Base-by-base conservation (phyloP, 169 alveolate genomes). In the Plasmodium falciparum region DNA sequence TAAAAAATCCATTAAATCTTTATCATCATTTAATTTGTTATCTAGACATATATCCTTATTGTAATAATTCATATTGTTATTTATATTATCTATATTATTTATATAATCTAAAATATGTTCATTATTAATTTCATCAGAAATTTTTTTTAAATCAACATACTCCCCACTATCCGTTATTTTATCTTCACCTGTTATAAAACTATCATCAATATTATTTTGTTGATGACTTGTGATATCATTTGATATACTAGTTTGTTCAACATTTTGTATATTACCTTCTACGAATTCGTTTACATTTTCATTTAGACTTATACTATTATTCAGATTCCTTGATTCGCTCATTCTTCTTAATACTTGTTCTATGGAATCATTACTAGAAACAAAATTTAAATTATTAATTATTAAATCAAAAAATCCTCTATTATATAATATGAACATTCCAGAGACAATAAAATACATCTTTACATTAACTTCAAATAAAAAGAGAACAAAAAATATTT, bases 301-400 rank as follows among this genome's bases (percentile, higher is more conserved):
- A 39, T 39, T 39, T 5, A 39, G 47, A 0, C 11, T 39, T 39
- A 39, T 39, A 8, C 22, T 56, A 58, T 80, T 66, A 45, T 80
- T 80, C 50, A 80, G 22, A 69, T 80, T 80, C 13, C 63, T 54
- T 9, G 90, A 80, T 56, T 80, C 90, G 8, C 83, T 66, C 63
- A 66, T 80, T 24, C 90, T 71, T 39, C 90, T 80, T 69, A 80
- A 43, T 54, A 80, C 80, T 72, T 80, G 90, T 70, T 80, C 90
- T 52, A 80, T 80, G 3, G 90, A 67, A 12, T 80, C 90, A 61
- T 80, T 80, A 39, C 66, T 70, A 22, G 90, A 80, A 58, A 80
- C 56, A 56, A 80, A 80, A 67, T 47, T 80, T 54, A 80, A 80
- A 15, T 80, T 80, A 52, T 45, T 80, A 17, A 70, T 69, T 80